Evolutionary conservation across 2,329 filamentous ascomycete species (phyloP), one percentile per base, ranked within the genome.

Genomic region (Lecanoromycetidae sp.): DNA sequence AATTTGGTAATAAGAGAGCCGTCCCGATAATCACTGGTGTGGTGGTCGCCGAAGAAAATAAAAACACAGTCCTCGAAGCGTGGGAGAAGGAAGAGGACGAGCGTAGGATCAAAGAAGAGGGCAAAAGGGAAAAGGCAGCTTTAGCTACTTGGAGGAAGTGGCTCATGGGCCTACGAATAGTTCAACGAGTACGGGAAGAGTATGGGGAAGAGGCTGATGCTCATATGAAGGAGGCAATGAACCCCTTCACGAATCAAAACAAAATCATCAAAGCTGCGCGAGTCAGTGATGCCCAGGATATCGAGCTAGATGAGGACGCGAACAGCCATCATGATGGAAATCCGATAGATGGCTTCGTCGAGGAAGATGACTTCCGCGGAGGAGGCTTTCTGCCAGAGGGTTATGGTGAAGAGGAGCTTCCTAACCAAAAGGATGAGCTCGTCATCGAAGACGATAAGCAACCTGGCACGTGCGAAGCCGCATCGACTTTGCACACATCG

Each of bases 1-100:
- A 98, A 60, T 98, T 96, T 61, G 90, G 90, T 0, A 82, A 91
- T 57, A 83, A 91, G 51, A 88, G 91, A 74, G 91, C 91, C 4
- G 87, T 96, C 1, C 91, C 91, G 0, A 79, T 95, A 0, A 83
- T 96, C 23, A 82, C 87, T 41, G 91, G 82, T 85, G 45, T 95
- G 0, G 87, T 98, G 0, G 76, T 95, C 1, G 86, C 90, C 0
- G 76, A 79, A 52, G 88, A 94, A 63, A 75, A 94, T 55, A 77
- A 84, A 51, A 77, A 80, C 13, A 61, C 75, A 27, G 74, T 95
- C 1, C 78, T 85, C 60, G 82, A 86, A 58, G 83, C 88, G 52
- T 84, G 93, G 68, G 75, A 79, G 32, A 81, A 80, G 47, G 83
- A 91, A 52, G 84, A 86, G 55, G 78, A 75, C 4, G 87, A 93